A percentile compares a stretch with the other conserved stretches of the same genome.
phyloP scores from a whole-genome alignment of 2,329 filamentous ascomycete genomes.

The Didymella segeticola region DNA sequence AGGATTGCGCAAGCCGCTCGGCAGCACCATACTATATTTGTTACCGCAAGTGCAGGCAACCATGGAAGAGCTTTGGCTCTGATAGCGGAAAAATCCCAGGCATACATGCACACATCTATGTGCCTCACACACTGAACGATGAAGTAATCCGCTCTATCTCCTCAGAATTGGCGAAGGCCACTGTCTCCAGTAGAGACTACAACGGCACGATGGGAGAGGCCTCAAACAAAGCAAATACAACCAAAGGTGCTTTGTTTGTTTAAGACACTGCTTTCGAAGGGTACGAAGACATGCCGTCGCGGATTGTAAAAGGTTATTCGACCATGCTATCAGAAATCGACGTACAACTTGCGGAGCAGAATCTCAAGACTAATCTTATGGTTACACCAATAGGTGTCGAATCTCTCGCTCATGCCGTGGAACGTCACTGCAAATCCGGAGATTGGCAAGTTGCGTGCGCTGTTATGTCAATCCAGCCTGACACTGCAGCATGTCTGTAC shows the following conservation, averaged over 20 bases:
- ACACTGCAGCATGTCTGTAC: slow-evolving; percentile 65
- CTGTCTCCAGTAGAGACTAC: slow-evolving; percentile 65
- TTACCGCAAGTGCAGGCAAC: slow-evolving; percentile 77
- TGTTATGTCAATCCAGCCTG: slow-evolving; percentile 74
- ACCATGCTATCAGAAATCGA: slow-evolving; percentile 76
- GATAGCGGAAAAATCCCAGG: slow-evolving; percentile 69
- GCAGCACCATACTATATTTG: slow-evolving; percentile 52
- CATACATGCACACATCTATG: slow-evolving; percentile 65
- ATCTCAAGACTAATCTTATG: slow-evolving; percentile 53
- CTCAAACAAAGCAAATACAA: slow-evolving; percentile 49
- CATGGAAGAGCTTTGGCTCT: slow-evolving; percentile 75
- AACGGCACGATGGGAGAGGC: slow-evolving; percentile 66
- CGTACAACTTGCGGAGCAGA: slow-evolving; percentile 59
- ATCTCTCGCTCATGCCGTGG: slow-evolving; percentile 73
- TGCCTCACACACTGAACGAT: slow-evolving; percentile 65
- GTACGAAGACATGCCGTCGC: slow-evolving; percentile 71
- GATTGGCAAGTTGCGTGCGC: slow-evolving; percentile 34
- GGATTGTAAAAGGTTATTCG: slow-evolving; percentile 79
- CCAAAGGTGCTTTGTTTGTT: slow-evolving; percentile 61
- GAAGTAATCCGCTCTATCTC: slow-evolving; percentile 63
- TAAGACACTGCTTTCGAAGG: slow-evolving; percentile 73
- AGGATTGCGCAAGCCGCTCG: slow-evolving; percentile 48
- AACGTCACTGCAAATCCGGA: slow-evolving; percentile 66
- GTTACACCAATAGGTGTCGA: slow-evolving; percentile 76
- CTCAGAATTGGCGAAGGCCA: slow-evolving; percentile 68